phyloP scores from a whole-genome alignment of 1,139 yeast genomes.

The Suhomyces guaymorum region DNA sequence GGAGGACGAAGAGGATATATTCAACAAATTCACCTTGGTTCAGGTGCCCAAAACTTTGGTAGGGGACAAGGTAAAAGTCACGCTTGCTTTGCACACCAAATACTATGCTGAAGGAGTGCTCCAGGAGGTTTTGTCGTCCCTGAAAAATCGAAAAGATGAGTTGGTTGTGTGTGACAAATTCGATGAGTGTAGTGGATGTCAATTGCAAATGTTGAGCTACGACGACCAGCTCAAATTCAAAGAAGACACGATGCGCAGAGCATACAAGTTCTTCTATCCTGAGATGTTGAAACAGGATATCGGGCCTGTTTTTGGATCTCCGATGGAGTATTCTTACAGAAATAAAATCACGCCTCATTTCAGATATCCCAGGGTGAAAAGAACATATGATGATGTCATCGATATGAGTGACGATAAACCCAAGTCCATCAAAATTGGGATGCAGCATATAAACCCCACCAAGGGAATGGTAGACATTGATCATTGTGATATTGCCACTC shows the following conservation, averaged over 20 bases:
- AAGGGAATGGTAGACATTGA: slow-evolving; percentile 30
- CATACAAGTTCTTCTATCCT: slow-evolving; percentile 39
- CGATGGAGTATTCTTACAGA: slow-evolving; percentile 38
- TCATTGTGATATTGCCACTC: slow-evolving; percentile 34
- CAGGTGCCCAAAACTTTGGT: slow-evolving; percentile 40
- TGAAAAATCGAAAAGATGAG: slow-evolving; percentile 26
- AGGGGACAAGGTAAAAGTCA: slow-evolving; percentile 39
- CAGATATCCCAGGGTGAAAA: slow-evolving; percentile 16
- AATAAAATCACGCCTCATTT: slow-evolving; percentile 43
- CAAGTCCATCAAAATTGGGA: slow-evolving; percentile 28
- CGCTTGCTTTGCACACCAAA: slow-evolving; percentile 32
- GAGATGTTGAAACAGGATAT: slow-evolving; percentile 17
- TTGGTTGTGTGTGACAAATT: slow-evolving; percentile 66
- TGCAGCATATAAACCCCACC: slow-evolving; percentile 28
- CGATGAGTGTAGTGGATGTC: slow-evolving; percentile 62
- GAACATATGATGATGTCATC: slow-evolving; percentile 1
- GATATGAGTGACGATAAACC: slow-evolving; percentile 1
- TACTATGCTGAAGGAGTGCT: slow-evolving; percentile 35
- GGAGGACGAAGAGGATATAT: slow-evolving; percentile 16
- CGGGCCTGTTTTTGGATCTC: slow-evolving; percentile 27
- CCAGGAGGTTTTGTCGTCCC: slow-evolving; percentile 20
- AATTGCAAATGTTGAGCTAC: slow-evolving; percentile 45
- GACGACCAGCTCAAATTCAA: slow-evolving; percentile 40
- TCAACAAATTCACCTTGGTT: slow-evolving; percentile 26
- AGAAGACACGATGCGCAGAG: slow-evolving; percentile 31